phyloP scores from a whole-genome alignment of 805 yeast species.

The Tetrapisispora namnaoensis region DNA sequence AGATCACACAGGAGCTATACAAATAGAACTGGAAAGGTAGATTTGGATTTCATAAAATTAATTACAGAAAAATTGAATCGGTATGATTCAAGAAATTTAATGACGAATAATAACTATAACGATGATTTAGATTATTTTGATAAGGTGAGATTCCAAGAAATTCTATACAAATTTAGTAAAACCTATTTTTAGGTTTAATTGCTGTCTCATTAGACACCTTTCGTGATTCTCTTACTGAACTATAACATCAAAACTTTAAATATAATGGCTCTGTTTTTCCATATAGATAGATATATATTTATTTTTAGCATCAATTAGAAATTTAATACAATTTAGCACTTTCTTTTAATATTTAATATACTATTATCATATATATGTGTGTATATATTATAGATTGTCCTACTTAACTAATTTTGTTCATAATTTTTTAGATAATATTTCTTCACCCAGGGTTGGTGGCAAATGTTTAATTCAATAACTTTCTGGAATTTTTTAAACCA shows the following conservation, averaged over 20 bases:
- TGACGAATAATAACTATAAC: neutral
- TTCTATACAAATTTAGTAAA: conserved; percentile 26
- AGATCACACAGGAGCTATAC: neutral
- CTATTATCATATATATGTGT: neutral
- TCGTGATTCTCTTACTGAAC: no score
- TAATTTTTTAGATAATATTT: conserved; percentile 19
- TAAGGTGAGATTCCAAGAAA: conserved; percentile 28
- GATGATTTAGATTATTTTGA: conserved; percentile 21
- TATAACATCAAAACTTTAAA: neutral
- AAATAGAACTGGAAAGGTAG: neutral
- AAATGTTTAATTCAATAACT: conserved; percentile 44
- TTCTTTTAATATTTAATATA: neutral
- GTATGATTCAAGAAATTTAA: conserved; percentile 7
- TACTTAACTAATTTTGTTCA: neutral
- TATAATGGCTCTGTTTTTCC: neutral
- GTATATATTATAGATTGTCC: neutral
- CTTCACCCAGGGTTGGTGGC: conserved; percentile 57
- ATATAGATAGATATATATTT: neutral
- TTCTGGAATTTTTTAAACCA: conserved; percentile 60
- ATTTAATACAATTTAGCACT: neutral
- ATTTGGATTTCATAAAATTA: conserved; percentile 7
- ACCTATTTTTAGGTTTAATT: conserved; percentile 15
- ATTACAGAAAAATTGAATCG: conserved; percentile 16
- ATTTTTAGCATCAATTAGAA: neutral
- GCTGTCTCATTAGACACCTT: no score